These are phyloP conservation scores for Naganishia vaughanmartiniae DNA, from an alignment of 768 basidiomycete genomes.

Conservation along the genomic window DNA sequence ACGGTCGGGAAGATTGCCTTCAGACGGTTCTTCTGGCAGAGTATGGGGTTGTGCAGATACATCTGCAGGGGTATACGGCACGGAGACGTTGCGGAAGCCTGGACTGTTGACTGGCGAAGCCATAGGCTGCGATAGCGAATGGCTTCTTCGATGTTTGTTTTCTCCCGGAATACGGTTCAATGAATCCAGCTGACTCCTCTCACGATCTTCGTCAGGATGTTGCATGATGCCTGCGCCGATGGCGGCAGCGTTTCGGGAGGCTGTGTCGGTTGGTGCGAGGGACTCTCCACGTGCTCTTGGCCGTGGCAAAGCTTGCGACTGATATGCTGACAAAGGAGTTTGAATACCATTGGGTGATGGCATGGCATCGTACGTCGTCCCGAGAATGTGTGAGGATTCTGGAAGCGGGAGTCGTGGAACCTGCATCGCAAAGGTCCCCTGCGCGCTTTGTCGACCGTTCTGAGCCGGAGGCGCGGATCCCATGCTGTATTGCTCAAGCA, in stretches of 20 bases:
- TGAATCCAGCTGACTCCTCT: constrained; percentile 53
- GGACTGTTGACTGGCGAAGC: neutral
- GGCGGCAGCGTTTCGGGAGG: neutral
- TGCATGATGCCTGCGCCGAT: constrained; percentile 47
- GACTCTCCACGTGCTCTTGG: constrained; percentile 30
- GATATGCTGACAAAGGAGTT: constrained; percentile 1
- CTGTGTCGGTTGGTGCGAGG: neutral
- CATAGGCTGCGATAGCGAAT: constrained; percentile 22
- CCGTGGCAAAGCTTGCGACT: constrained; percentile 24
- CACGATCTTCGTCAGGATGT: constrained; percentile 50
- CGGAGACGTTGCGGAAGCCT: neutral
- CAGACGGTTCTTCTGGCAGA: neutral
- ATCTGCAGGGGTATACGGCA: neutral
- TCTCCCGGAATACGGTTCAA: constrained; percentile 43
- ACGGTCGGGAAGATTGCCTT: neutral
- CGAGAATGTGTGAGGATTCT: constrained; percentile 75
- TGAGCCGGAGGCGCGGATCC: neutral
- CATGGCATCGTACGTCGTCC: constrained; percentile 69
- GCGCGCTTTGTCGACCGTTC: constrained; percentile 20
- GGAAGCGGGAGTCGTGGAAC: constrained; percentile 77
- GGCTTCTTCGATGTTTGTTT: constrained; percentile 20
- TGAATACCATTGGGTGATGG: constrained; percentile 32
- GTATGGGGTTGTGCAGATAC: neutral
- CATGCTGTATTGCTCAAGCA: constrained; percentile 7
- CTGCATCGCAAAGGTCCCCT: constrained; percentile 65